phyloP scores from a whole-genome alignment of 78 protist genomes.

The Monocercomonoides exilis region DNA sequence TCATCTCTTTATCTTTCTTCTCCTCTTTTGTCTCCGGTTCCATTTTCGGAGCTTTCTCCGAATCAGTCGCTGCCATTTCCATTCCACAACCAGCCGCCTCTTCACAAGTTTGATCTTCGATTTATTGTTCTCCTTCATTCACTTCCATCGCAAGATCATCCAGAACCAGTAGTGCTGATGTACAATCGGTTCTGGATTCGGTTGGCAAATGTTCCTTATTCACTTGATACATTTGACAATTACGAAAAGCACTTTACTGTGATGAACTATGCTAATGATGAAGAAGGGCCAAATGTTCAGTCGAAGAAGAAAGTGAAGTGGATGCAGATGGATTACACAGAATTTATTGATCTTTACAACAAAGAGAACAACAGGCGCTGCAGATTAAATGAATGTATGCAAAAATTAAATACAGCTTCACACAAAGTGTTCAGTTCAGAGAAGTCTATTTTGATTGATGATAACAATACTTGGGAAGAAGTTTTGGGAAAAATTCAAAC shows the following conservation, averaged over 20 bases:
- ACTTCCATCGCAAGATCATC: not conserved
- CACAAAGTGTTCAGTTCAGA: too few species aligned
- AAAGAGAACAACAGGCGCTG: not conserved
- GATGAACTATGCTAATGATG: slow-evolving; percentile 8
- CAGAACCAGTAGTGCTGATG: not conserved
- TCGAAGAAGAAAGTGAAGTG: not conserved
- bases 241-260: slow-evolving; percentile 34
- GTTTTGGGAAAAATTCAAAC: not conserved
- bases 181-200: slow-evolving; percentile 12
- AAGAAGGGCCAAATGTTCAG: too few species aligned
- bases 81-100: not conserved
- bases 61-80: too few species aligned
- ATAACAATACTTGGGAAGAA: not conserved
- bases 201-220: not conserved
- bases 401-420: too few species aligned
- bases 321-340: not conserved
- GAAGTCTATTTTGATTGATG: too few species aligned
- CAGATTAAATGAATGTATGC: too few species aligned
- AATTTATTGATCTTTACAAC: not conserved
- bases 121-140: not conserved
- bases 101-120: slow-evolving; percentile 22
- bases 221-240: not conserved
- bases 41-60: too few species aligned
- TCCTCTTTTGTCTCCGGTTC: too few species aligned
- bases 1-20: too few species aligned